These are phyloP conservation scores for Phoma sp. DNA, from an alignment of 2,329 filamentous ascomycete species.

Conservation along the genomic window DNA sequence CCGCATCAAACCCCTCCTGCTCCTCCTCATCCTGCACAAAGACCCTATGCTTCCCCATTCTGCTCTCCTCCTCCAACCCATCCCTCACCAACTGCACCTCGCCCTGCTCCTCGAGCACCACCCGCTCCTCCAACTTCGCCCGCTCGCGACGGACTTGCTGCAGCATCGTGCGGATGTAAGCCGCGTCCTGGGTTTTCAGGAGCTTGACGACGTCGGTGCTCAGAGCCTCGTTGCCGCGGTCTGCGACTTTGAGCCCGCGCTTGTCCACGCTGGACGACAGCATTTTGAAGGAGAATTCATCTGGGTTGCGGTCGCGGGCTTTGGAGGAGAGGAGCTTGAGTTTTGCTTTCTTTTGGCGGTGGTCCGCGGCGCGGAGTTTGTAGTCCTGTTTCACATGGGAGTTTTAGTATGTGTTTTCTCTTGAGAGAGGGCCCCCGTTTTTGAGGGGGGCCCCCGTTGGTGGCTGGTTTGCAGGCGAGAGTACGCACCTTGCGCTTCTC, in stretches of 20 bases:
- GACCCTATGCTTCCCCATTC: constrained; percentile 42
- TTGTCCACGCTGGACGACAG: constrained; percentile 59
- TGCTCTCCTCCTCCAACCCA: constrained; percentile 23
- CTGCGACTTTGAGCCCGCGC: constrained; percentile 49
- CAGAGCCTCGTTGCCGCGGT: constrained; percentile 55
- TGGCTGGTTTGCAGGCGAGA: too few relatives aligned
- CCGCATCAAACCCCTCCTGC: constrained; percentile 49
- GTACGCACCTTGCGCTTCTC: constrained; percentile 80
- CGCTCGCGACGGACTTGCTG: constrained; percentile 62
- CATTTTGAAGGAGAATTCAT: constrained; percentile 72
- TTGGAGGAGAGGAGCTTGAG: constrained; percentile 65
- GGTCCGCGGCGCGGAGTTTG: constrained; percentile 68
- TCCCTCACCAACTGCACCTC: constrained; percentile 50
- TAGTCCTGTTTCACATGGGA: constrained; percentile 65
- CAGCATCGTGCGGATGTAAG: constrained; percentile 64
- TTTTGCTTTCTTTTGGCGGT: constrained; percentile 66
- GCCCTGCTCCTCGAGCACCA: constrained; percentile 45
- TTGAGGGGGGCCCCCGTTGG: too few relatives aligned
- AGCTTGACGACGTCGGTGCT: constrained; percentile 65
- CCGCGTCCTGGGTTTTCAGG: constrained; percentile 69
- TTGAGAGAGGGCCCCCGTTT: too few relatives aligned
- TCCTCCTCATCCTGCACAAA: constrained; percentile 51
- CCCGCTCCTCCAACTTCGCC: constrained; percentile 53
- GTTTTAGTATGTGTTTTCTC: too few relatives aligned
- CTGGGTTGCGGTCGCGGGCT: constrained; percentile 65